Evolutionary conservation across 331 rosid genomes (phyloP), one percentile per base, ranked within the genome.

Genomic region (Acacia concinna): DNA sequence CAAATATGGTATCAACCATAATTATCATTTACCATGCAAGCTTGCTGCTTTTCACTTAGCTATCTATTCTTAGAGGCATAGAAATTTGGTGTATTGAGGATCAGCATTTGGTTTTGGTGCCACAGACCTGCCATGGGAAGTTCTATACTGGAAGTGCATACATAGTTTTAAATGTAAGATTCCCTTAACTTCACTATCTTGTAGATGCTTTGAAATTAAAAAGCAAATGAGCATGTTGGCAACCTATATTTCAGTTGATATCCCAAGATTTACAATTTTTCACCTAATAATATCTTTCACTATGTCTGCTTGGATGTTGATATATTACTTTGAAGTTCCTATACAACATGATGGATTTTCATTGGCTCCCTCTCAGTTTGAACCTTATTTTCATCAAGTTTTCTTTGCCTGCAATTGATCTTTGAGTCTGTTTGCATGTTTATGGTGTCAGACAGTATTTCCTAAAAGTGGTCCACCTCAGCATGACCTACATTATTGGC

Each of bases 51-150:
- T 82, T 3, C 78, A 85, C 92, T 92, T 91, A 85, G 20, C 88
- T 74, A 83, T 82, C 66, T 38, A 47, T 40, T 77, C 62, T 57
- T 32, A 95, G 97, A 79, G 98, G 98, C 74, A 71, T 92, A 82
- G 97, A 95, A 82, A 86, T 92, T 72, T 95, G 99, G 99, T 92
- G 97, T 69, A 78, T 95, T 49, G 97, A 92, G 92, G 90, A 85
- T 82, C 94, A 87, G 71, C 82, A 46, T 60, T 76, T 95, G 80
- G 94, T 90, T 81, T 46, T 85, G 14, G 81, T 91, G 46, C 88
- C 95, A 51, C 85, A 87, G 79, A 80, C 98, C 56, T 87, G 86
- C 27, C 88, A 87, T 79, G 86, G 96, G 68, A 92, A 87, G 71
- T 91, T 94, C 89, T 91, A 91, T 79, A 84, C 90, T 73, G 97